These are phyloP conservation scores for Paraphoma sp. DNA, from an alignment of 2,329 filamentous ascomycete species.

Conservation along the genomic window DNA sequence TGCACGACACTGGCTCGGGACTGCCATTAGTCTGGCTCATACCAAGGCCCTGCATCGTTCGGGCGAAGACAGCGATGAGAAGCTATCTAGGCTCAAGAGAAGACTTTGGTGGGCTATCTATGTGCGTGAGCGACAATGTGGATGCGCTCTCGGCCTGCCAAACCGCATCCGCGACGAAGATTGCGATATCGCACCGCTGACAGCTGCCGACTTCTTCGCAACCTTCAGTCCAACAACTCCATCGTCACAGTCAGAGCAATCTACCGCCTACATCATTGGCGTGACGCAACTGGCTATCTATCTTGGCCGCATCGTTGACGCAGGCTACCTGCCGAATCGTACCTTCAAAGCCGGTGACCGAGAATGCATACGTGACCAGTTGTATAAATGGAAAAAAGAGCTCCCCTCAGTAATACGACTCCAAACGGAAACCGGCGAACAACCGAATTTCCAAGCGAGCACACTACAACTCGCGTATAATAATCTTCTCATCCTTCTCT, in stretches of 20 bases:
- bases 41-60: conserved; percentile 55
- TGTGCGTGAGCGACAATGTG: conserved; percentile 57
- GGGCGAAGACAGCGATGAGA: conserved; percentile 26
- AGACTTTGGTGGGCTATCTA: conserved; percentile 64
- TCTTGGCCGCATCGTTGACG: conserved; percentile 48
- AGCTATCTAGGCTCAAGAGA: conserved; percentile 51
- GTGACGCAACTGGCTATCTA: conserved; percentile 50
- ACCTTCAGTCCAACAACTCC: conserved; percentile 32
- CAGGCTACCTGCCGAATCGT: conserved; percentile 40
- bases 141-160: conserved; percentile 55
- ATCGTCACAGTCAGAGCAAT: conserved; percentile 39
- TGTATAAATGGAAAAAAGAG: conserved; percentile 50
- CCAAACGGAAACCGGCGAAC: conserved; percentile 34
- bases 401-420: conserved; percentile 47
- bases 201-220: conserved; percentile 47
- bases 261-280: conserved; percentile 43
- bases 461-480: conserved; percentile 56
- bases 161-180: conserved; percentile 58
- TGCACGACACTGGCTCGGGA: conserved; percentile 48
- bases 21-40: conserved; percentile 60
- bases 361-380: conserved; percentile 35
- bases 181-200: conserved; percentile 54
- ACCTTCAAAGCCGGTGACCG: conserved; percentile 23
- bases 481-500: conserved; percentile 56
- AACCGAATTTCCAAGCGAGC: conserved; percentile 46